phyloP scores from a whole-genome alignment of 129 eudicot species.

The Flaveria brownii region DNA sequence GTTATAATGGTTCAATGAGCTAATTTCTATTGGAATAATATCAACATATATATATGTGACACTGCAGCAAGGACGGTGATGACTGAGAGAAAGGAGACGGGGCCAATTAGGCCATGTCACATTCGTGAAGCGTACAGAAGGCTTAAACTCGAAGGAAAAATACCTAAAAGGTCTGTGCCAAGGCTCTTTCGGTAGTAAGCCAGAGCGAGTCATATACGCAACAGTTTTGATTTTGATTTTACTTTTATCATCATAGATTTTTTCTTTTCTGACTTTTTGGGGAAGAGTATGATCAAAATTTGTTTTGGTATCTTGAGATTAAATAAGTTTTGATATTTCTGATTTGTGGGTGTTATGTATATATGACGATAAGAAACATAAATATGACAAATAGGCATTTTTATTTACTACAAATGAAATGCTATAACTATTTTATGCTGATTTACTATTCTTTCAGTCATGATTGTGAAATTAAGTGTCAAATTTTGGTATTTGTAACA shows the following conservation, averaged over 20 bases:
- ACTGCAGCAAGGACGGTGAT: constrained; percentile 78
- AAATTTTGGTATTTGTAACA: not conserved
- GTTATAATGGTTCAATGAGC: not conserved
- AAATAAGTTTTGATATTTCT: not conserved
- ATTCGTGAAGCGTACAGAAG: constrained; percentile 90
- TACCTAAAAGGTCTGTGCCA: constrained; percentile 79
- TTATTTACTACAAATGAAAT: not conserved
- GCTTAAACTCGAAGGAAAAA: constrained; percentile 85
- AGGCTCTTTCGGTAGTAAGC: constrained; percentile 71
- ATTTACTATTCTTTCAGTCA: not conserved
- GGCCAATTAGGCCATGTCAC: constrained; percentile 94
- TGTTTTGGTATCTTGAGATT: not conserved
- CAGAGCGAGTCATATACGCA: not conserved
- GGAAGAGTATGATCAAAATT: not conserved
- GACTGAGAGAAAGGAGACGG: constrained; percentile 78
- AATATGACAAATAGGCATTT: constrained; percentile 10
- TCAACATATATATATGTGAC: not conserved
- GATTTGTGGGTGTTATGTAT: not conserved
- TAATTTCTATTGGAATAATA: not conserved
- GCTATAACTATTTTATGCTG: not conserved
- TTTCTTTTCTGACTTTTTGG: constrained; percentile 13
- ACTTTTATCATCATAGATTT: not conserved
- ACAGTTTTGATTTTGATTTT: constrained; percentile 5
- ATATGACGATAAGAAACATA: constrained; percentile 8
- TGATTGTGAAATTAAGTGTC: not conserved